Conservation (phyloP, 2,329 filamentous ascomycete genomes). For the Xylariales sp. region DNA sequence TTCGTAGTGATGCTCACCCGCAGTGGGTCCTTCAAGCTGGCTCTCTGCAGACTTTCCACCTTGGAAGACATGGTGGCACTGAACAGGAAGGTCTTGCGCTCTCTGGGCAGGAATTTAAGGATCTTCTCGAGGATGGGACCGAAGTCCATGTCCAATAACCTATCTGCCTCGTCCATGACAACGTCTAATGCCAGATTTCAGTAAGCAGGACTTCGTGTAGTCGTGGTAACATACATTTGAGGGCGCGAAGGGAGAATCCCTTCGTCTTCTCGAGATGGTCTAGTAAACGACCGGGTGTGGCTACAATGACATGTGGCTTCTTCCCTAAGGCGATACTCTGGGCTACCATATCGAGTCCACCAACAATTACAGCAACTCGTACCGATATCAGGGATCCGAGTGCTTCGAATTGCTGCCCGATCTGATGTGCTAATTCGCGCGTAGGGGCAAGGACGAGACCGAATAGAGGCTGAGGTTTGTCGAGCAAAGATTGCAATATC, state of each 20-base stretch:
- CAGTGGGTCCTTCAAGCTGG: conserved; percentile 78
- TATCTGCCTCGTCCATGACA: conserved; percentile 92
- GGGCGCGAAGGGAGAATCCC: conserved; percentile 76
- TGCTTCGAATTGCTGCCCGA: conserved; percentile 80
- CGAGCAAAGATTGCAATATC: conserved; percentile 84
- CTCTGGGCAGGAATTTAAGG: conserved; percentile 77
- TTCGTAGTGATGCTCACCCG: conserved; percentile 75
- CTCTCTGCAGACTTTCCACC: conserved; percentile 86
- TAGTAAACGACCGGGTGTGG: conserved; percentile 81
- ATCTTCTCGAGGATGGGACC: conserved; percentile 91
- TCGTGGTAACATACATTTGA: too few species aligned
- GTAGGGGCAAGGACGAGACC: conserved; percentile 90
- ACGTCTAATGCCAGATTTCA: too few species aligned
- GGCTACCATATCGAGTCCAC: conserved; percentile 92
- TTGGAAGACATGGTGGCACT: conserved; percentile 92
- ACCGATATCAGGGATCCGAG: conserved; percentile 86
- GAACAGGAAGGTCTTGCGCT: conserved; percentile 81
- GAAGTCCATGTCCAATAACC: conserved; percentile 90
- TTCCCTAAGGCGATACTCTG: conserved; percentile 91
- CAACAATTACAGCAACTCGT: conserved; percentile 79
- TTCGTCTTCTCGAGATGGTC: conserved; percentile 97
- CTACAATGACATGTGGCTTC: conserved; percentile 90
- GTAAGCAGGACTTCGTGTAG: too few species aligned
- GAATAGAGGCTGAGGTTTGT: conserved; percentile 80
- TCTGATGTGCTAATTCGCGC: conserved; percentile 88